phyloP scores from a whole-genome alignment of 805 yeast genomes.

The Pachysolen tannophilus region DNA sequence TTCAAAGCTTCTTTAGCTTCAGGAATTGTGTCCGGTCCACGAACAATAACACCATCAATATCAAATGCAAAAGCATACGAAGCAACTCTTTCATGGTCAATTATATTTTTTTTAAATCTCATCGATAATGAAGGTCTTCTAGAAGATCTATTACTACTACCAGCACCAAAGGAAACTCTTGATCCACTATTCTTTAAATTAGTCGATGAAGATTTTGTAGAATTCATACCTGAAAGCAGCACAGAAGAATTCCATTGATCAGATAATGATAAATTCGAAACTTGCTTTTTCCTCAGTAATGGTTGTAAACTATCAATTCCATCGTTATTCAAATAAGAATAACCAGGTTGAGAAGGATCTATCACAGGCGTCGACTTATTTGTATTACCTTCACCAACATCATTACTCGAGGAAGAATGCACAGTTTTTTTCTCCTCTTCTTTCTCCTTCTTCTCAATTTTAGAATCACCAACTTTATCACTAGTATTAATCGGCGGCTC shows the following conservation, averaged over 20 bases:
- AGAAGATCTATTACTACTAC: constrained; percentile 27
- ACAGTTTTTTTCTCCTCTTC: constrained; percentile 1
- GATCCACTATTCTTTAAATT: constrained; percentile 16
- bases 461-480: too few species aligned
- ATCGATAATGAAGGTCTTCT: constrained; percentile 37
- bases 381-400: background rate
- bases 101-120: constrained; percentile 40
- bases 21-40: constrained; percentile 80
- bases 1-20: constrained; percentile 69
- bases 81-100: constrained; percentile 68
- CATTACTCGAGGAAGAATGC: background rate
- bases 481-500: background rate
- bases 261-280: constrained; percentile 57
- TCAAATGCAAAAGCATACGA: constrained; percentile 88
- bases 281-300: constrained; percentile 50
- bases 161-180: constrained; percentile 18
- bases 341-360: constrained; percentile 2
- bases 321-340: constrained; percentile 60
- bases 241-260: constrained; percentile 48
- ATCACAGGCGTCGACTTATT: background rate
- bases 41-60: constrained; percentile 83
- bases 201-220: constrained; percentile 6
- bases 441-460: too few species aligned
- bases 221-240: constrained; percentile 25
- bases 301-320: constrained; percentile 66